These are phyloP conservation scores for Apiosordaria backusii DNA, from an alignment of 495 filamentous ascomycete genomes.

Conservation along the genomic window DNA sequence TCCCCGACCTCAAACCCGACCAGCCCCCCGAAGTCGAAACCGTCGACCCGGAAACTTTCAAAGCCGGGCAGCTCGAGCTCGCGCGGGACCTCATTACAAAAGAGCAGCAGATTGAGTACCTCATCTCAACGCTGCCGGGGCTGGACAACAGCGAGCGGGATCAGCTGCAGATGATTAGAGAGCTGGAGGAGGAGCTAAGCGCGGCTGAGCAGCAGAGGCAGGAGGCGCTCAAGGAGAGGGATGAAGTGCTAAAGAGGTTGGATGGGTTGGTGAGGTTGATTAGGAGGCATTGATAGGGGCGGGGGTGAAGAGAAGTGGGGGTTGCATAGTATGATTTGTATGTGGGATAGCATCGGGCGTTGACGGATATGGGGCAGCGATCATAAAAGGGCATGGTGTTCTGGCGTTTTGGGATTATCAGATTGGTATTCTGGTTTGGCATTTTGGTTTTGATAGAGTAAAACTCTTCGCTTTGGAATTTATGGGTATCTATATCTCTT, in stretches of 20 bases:
- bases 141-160: conserved; percentile 79
- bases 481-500: background rate
- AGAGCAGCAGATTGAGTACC: conserved; percentile 88
- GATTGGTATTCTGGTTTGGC: background rate
- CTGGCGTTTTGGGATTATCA: background rate
- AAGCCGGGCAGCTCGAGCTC: conserved; percentile 69
- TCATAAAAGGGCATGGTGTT: background rate
- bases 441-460: background rate
- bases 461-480: background rate
- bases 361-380: no score
- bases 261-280: conserved; percentile 63
- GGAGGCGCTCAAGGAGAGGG: conserved; percentile 67
- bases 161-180: conserved; percentile 70
- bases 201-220: conserved; percentile 68
- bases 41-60: conserved; percentile 63
- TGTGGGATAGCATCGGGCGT: background rate
- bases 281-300: conserved; percentile 39
- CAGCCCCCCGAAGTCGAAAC: conserved; percentile 52
- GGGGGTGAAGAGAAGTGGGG: background rate
- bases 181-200: conserved; percentile 71
- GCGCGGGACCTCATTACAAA: conserved; percentile 84
- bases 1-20: conserved; percentile 54
- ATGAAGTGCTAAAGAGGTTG: conserved; percentile 60
- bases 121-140: conserved; percentile 82
- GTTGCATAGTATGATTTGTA: background rate